phyloP scores from a whole-genome alignment of 345 rosid genomes.

The Brassica incana region DNA sequence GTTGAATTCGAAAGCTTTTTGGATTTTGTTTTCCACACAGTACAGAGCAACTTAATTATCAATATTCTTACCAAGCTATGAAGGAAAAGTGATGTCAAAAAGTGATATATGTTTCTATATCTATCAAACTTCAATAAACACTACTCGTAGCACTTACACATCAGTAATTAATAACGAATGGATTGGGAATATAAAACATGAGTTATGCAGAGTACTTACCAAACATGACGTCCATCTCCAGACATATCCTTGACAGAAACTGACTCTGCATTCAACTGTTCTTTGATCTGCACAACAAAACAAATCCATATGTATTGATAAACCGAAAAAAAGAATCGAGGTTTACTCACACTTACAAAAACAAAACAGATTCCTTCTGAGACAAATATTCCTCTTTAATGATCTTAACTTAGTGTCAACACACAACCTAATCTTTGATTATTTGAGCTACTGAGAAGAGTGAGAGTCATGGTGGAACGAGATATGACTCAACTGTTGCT shows the following conservation, averaged over 20 bases:
- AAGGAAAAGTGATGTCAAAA: not conserved
- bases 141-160: not conserved
- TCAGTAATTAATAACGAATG: not conserved
- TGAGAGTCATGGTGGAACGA: not conserved
- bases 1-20: not conserved
- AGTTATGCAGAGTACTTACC: constrained; percentile 43
- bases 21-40: not conserved
- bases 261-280: constrained; percentile 72
- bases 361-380: not conserved
- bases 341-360: not conserved
- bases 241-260: constrained; percentile 81
- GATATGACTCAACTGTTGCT: not conserved
- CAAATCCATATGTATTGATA: not conserved
- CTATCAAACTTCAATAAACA: not conserved
- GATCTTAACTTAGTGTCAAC: not conserved
- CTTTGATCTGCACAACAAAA: constrained; percentile 61
- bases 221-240: constrained; percentile 97
- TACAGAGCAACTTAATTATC: not conserved
- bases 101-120: not conserved
- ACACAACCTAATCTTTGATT: not conserved
- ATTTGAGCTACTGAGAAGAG: constrained; percentile 10
- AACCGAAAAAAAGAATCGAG: not conserved
- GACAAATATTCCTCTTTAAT: not conserved
- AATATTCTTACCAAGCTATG: not conserved
- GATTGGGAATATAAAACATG: not conserved